phyloP scores from a whole-genome alignment of 495 filamentous ascomycete genomes.

The Neurospora africana region DNA sequence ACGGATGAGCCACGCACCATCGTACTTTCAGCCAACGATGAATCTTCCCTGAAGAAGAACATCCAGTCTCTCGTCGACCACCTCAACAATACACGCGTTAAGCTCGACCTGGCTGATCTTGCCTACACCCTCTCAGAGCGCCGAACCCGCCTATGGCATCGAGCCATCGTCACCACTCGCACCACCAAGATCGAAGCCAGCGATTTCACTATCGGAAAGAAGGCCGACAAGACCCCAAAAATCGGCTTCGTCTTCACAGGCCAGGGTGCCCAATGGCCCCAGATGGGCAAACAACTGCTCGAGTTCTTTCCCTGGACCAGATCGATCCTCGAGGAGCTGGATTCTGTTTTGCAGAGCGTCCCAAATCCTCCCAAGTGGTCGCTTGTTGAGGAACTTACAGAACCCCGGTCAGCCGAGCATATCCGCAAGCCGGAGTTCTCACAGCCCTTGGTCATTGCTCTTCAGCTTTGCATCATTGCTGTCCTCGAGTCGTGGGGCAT shows the following conservation, averaged over 20 bases:
- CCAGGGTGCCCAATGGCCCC: constrained; percentile 12
- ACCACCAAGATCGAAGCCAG: not conserved
- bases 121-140: not conserved
- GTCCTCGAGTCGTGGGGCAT: constrained; percentile 11
- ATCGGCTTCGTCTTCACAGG: constrained; percentile 12
- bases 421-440: constrained; percentile 6
- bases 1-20: constrained; percentile 3
- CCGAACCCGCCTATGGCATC: constrained; percentile 1
- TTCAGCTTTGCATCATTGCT: constrained; percentile 17
- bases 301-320: not conserved
- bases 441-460: constrained; percentile 11
- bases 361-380: not conserved
- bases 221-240: not conserved
- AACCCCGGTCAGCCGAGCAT: not conserved
- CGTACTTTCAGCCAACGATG: constrained; percentile 14
- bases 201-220: not conserved
- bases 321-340: not conserved
- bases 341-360: constrained; percentile 4
- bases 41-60: constrained; percentile 2
- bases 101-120: not conserved
- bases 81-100: constrained; percentile 13
- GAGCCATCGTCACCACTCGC: not conserved
- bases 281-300: constrained; percentile 9
- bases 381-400: not conserved
- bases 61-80: constrained; percentile 8